Conservation (phyloP, 345 rosid genomes). For the Gossypium herbaceum region DNA sequence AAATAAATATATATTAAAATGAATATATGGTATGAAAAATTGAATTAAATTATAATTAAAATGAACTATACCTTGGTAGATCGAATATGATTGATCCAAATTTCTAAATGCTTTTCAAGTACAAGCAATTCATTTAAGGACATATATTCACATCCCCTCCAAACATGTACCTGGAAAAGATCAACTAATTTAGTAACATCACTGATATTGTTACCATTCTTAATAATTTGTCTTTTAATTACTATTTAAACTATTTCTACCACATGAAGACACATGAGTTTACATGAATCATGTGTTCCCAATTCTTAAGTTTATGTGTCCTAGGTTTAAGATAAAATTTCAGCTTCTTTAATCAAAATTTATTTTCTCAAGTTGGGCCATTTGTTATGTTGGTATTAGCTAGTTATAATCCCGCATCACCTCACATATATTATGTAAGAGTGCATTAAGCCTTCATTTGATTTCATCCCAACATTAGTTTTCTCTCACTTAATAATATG, state of each 20-base stretch:
- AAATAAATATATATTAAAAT: not conserved
- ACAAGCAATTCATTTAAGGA: constrained; percentile 60
- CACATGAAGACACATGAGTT: not conserved
- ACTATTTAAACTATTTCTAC: too few species aligned
- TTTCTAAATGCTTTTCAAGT: constrained; percentile 82
- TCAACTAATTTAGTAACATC: not conserved
- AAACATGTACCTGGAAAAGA: constrained; percentile 53
- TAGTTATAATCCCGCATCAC: too few species aligned
- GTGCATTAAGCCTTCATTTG: too few species aligned
- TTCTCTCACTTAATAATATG: too few species aligned
- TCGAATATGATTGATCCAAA: constrained; percentile 79
- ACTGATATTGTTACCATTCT: not conserved
- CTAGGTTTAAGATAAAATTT: too few species aligned
- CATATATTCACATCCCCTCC: constrained; percentile 76
- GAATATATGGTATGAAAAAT: not conserved
- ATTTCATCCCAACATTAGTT: too few species aligned
- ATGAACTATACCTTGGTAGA: constrained; percentile 58
- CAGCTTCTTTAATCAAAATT: too few species aligned
- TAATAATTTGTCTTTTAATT: not conserved
- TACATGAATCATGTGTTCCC: too few species aligned
- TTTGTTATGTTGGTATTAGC: too few species aligned
- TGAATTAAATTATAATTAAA: not conserved
- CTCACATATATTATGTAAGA: too few species aligned
- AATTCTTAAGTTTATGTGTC: too few species aligned
- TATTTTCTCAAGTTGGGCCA: too few species aligned